Conservation (phyloP, 495 filamentous ascomycete species). For the Wilcoxina mikolae region DNA sequence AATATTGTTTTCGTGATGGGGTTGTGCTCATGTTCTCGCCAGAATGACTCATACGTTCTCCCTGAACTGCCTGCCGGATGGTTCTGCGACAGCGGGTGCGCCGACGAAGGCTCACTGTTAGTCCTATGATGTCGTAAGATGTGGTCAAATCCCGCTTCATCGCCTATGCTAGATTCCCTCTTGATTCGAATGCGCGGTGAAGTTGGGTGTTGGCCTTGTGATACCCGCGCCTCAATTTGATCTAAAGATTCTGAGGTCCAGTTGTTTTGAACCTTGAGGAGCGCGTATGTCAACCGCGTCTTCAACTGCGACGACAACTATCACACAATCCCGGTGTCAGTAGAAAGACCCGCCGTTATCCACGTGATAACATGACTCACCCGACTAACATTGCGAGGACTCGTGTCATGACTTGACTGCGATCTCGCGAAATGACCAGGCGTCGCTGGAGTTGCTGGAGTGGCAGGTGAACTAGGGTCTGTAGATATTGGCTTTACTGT, state of each 20-base stretch:
- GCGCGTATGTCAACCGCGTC: slow-evolving; percentile 54
- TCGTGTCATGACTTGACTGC: slow-evolving; percentile 21
- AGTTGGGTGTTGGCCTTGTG: slow-evolving; percentile 32
- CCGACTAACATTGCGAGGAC: slow-evolving; percentile 28
- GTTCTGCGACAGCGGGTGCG: slow-evolving; percentile 16
- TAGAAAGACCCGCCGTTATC: slow-evolving; percentile 11
- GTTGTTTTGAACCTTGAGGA: slow-evolving; percentile 56
- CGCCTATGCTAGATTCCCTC: slow-evolving; percentile 23
- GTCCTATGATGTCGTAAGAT: slow-evolving; percentile 22
- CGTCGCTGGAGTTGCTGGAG: slow-evolving; percentile 18
- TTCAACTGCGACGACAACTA: slow-evolving; percentile 52
- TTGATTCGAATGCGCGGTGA: slow-evolving; percentile 27
- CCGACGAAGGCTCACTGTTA: slow-evolving; percentile 24
- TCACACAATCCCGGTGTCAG: slow-evolving; percentile 20
- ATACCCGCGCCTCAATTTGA: slow-evolving; percentile 39
- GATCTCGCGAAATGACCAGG: slow-evolving; percentile 18
- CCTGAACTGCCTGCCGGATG: slow-evolving; percentile 10
- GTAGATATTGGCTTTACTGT: slow-evolving; percentile 24
- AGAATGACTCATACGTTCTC: slow-evolving; percentile 32
- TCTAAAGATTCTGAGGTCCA: slow-evolving; percentile 42
- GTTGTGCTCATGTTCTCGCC: slow-evolving; percentile 30
- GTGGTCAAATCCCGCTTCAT: slow-evolving; percentile 18
- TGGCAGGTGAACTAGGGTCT: slow-evolving; percentile 21
- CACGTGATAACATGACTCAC: slow-evolving; percentile 14
- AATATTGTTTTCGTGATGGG: slow-evolving; percentile 27